Conservation (phyloP, 306 rosid species). For the Cucurbita ficifolia region DNA sequence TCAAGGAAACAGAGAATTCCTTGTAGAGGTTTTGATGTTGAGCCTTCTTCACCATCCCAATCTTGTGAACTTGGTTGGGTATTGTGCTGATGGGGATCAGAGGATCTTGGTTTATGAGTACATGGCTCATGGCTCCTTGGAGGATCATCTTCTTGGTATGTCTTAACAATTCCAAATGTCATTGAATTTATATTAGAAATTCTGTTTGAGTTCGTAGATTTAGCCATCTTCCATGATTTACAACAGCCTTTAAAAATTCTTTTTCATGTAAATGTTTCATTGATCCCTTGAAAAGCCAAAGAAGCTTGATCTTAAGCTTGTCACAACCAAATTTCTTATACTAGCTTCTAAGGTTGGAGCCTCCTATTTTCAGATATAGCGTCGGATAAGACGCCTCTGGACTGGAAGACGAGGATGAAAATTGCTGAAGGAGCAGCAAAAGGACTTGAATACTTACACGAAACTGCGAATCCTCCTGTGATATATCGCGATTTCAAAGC, state of each 20-base stretch:
- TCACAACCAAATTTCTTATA: not conserved
- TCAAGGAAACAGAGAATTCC: constrained; percentile 86
- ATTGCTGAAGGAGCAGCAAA: constrained; percentile 83
- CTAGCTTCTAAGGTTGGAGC: not conserved
- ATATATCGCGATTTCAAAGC: constrained; percentile 86
- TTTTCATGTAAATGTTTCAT: not conserved
- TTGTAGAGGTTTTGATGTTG: constrained; percentile 85
- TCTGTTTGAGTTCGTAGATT: not conserved
- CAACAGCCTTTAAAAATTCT: not conserved
- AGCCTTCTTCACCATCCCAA: constrained; percentile 69
- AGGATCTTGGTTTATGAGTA: constrained; percentile 75
- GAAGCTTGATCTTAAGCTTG: not conserved
- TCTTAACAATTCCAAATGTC: not conserved
- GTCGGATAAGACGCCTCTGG: constrained; percentile 32
- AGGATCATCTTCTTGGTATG: constrained; percentile 85
- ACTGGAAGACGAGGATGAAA: constrained; percentile 71
- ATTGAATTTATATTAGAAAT: not conserved
- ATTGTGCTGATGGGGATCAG: constrained; percentile 73
- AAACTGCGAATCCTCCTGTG: constrained; percentile 63
- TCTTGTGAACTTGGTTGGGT: constrained; percentile 80
- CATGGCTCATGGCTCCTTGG: constrained; percentile 77
- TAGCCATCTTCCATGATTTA: not conserved
- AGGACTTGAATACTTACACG: constrained; percentile 86
- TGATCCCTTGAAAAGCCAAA: not conserved
- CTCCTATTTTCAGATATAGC: constrained; percentile 24